Percentiles rank a stretch among this genome's conserved stretches.
Evolutionary conservation across 768 basidiomycete species (phyloP).

Genomic region (Nevesoporus exiguus): DNA sequence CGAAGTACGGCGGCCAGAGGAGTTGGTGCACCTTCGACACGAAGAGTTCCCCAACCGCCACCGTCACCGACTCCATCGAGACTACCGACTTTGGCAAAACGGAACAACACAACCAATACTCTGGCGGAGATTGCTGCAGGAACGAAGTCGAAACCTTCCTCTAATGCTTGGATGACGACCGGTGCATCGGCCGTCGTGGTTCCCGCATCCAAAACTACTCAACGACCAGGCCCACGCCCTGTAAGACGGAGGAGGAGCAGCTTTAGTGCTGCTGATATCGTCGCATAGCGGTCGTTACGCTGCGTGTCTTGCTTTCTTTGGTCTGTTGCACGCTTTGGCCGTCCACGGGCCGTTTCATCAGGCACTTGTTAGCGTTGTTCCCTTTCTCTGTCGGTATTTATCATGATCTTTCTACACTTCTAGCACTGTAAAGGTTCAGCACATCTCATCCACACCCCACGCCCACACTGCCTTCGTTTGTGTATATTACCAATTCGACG

Average conservation of each 20-base stretch:
- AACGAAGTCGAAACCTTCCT: slow-evolving; percentile 35
- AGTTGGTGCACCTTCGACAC: slow-evolving; percentile 30
- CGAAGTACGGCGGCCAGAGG: slow-evolving; percentile 43
- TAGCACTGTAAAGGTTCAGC: slow-evolving; percentile 31
- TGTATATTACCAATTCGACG: slow-evolving; percentile 19
- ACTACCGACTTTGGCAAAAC: slow-evolving; percentile 68
- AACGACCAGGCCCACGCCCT: slow-evolving; percentile 69
- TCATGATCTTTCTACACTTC: slow-evolving; percentile 17
- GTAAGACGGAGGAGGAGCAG: slow-evolving; percentile 79
- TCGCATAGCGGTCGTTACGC: slow-evolving; percentile 48
- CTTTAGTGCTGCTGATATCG: slow-evolving; percentile 83
- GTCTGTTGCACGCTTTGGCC: slow-evolving; percentile 2
- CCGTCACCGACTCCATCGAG: slow-evolving; percentile 72
- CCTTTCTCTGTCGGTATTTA: slow-evolving; percentile 27
- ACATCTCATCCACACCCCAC: slow-evolving; percentile 16
- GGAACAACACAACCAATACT: slow-evolving; percentile 42
- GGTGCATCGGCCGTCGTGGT: slow-evolving; percentile 67
- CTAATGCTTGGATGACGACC: slow-evolving; percentile 76
- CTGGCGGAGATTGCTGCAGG: slow-evolving; percentile 49
- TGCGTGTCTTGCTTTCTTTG: slow-evolving; percentile 14
- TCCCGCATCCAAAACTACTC: slow-evolving; percentile 61
- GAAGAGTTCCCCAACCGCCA: slow-evolving; percentile 43
- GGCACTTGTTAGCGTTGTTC: not conserved
- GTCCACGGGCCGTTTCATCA: slow-evolving; percentile 5
- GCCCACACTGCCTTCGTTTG: slow-evolving; percentile 13